Base-by-base conservation (phyloP, 1,284 basidiomycete species). In the Violaceomyces palustris region DNA sequence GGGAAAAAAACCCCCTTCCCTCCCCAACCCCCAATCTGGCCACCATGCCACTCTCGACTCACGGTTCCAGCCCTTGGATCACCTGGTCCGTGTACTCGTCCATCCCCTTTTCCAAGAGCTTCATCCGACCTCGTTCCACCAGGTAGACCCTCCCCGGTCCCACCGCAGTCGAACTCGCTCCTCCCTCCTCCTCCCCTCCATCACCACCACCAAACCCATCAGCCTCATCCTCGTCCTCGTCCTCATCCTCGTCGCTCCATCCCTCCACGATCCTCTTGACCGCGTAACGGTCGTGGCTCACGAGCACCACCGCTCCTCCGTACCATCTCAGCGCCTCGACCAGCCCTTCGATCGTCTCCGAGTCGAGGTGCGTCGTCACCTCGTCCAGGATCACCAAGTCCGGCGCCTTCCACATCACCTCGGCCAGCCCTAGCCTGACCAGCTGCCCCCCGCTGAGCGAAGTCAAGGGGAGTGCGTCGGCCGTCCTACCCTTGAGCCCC, bases 201-300 rank as follows among this genome's bases (percentile, higher is more conserved):
- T 12, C 37, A 11, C 23, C 39, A 17, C 18, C 52, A 7, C 35
- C 30, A 11, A 26, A 29, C 14, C 39, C 48, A 10, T 64, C 64
- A 11, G 61, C 61, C 4, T 56, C 55, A 0, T 63, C 72, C 2
- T 60, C 59, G 0, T 70, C 72, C 2, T 19, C 65, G 50, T 47
- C 32, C 44, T 57, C 26, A 40, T 66, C 35, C 45, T 64, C 17
- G 37, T 50, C 21, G 45, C 35, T n/a, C 2, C 73, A 60, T 11
- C 66, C 61, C 31, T 62, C 53, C 24, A 64, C 46, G 34, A 64
- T 55, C 9, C 48, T 28, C 43, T 58, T 67, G 14, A 55, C 46
- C 5, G 64, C 73, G 31, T 67, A 78, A 50, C 84, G 77, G 65
- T 86, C 85, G 68, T 87, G 85, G 25, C 82, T 84, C 41, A 86